Evolutionary conservation across 2,329 filamentous ascomycete species (phyloP).

Genomic region (Ambrosiella beaveri): DNA sequence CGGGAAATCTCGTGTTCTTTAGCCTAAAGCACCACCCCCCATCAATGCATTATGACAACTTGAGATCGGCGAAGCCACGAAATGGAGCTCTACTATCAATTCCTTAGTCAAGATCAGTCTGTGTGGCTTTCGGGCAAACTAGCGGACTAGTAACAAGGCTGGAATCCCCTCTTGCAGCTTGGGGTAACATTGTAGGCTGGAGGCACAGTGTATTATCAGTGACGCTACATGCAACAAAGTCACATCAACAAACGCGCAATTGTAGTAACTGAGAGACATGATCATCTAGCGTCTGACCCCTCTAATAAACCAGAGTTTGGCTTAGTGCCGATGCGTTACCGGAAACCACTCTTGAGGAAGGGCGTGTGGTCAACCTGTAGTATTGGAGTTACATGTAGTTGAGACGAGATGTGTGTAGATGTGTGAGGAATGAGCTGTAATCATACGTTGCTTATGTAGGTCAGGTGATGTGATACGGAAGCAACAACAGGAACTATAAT

Average conservation of each 20-base stretch:
- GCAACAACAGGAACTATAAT: not conserved
- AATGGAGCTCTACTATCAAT: not conserved
- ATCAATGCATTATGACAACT: not conserved
- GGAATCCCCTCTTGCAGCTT: not conserved
- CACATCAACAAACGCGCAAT: not conserved
- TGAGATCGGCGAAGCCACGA: not conserved
- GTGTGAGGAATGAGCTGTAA: not conserved
- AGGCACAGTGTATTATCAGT: not conserved
- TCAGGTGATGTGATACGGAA: not conserved
- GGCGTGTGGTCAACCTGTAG: not conserved
- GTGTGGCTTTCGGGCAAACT: not conserved
- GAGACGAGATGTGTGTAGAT: not conserved
- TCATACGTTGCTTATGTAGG: constrained; percentile 1
- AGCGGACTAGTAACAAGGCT: not conserved
- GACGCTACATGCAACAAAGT: not conserved
- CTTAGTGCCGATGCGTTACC: not conserved
- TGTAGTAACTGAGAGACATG: not conserved
- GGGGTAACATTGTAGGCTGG: not conserved
- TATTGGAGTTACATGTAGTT: not conserved
- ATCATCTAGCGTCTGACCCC: not conserved
- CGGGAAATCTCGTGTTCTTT: not conserved
- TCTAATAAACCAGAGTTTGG: not conserved
- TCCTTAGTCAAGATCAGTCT: not conserved
- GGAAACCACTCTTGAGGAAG: not conserved
- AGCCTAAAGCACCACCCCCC: not conserved